Base-by-base conservation (phyloP, 2,329 filamentous ascomycete species). In the Ceratocystis colombiana region DNA sequence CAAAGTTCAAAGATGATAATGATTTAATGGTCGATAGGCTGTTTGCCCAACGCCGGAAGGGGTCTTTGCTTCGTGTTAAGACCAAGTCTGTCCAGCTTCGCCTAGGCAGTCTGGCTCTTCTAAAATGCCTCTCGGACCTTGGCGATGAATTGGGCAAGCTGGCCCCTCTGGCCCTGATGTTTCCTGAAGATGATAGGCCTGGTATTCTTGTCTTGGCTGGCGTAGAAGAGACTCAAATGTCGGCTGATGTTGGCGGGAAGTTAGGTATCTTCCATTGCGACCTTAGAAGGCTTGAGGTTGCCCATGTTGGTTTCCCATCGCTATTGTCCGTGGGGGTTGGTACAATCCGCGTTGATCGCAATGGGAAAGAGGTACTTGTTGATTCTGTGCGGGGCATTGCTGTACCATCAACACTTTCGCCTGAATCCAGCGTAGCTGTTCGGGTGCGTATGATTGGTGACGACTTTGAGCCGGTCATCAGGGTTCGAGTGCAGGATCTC, bases 1-100 rank as follows among this genome's bases (percentile, higher is more conserved):
- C 94, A 74, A 90, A 92, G 69, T 96, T 94, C 71, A 87, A 93
- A 68, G 85, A 86, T 61, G 89, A 95, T 68, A 90, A 96, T 71
- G 93, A 97, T 71, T 96, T 99, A 68, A 86, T 99, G 80, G 84
- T 99, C 25, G 93, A 97, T 71, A 96, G 90, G 0, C 79, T 99
- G 0, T 77, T 97, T 15, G 83, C 89, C 25, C 94, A 99, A 74
- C 82, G 94, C 68, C 83, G 87, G 64, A 93, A 96, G 75, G 94
- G 93, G 0, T 86, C 89, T 8, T 87, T 97, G 5, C 77, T 96
- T 37, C 85, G 90, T 62, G 74, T 89, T 4, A 85, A 82, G 2
- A 73, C 95, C 5, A 85, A 85, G 33, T 81, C 82, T 33, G 75
- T 91, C 20, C 84, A 85, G 63, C 77, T 87, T 25, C 78, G 81